Evolutionary conservation across 2,329 filamentous ascomycete genomes (phyloP).

Genomic region (Sporothrix sp.): DNA sequence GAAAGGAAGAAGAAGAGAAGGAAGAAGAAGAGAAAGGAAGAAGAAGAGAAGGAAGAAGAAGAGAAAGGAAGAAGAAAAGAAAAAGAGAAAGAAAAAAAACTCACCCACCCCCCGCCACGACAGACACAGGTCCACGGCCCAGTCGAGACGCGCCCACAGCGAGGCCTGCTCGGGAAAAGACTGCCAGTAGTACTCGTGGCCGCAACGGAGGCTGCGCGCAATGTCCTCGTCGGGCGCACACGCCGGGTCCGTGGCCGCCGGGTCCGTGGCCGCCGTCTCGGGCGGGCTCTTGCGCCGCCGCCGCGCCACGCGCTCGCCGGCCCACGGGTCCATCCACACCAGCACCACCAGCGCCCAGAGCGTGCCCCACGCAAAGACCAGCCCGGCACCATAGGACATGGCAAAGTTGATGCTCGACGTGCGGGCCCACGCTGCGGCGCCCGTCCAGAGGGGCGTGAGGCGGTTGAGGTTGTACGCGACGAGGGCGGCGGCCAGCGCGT

Average conservation of each 20-base stretch:
- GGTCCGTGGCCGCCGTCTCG: background rate
- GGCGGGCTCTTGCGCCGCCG: background rate
- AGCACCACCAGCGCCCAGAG: slow-evolving; percentile 40
- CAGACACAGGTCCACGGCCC: slow-evolving; percentile 45
- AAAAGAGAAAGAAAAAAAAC: background rate
- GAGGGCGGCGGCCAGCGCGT: slow-evolving; percentile 38
- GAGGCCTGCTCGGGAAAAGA: slow-evolving; percentile 42
- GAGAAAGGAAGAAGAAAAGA: background rate
- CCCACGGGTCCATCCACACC: slow-evolving; percentile 44
- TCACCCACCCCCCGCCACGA: slow-evolving; percentile 47
- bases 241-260: background rate
- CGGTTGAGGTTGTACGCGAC: slow-evolving; percentile 35
- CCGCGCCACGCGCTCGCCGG: slow-evolving; percentile 39
- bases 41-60: background rate
- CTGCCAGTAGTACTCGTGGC: slow-evolving; percentile 50
- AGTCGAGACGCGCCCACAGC: slow-evolving; percentile 41
- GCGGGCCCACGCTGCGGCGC: background rate
- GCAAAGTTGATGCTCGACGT: slow-evolving; percentile 44
- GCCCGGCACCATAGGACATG: slow-evolving; percentile 39
- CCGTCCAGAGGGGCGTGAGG: slow-evolving; percentile 5
- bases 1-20: background rate
- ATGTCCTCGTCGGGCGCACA: slow-evolving; percentile 22
- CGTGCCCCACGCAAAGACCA: slow-evolving; percentile 42
- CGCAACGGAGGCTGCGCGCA: slow-evolving; percentile 21
- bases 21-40: background rate